Base-by-base conservation (phyloP, 1,284 basidiomycete genomes). In the Leucoagaricus sp. region DNA sequence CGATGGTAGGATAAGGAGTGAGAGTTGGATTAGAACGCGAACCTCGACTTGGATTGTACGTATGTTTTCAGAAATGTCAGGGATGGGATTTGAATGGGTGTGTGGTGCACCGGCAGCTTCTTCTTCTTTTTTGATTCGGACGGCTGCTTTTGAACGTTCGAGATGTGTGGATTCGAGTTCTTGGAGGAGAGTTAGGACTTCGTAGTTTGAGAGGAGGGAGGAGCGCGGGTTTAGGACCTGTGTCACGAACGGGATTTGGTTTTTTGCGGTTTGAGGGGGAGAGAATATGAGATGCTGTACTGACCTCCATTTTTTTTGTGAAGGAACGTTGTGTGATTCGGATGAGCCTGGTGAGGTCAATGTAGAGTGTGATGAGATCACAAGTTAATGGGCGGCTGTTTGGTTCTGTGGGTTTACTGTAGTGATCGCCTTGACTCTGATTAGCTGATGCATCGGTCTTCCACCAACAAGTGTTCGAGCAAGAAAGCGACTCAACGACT, bases 41-140 rank as follows among this genome's bases (percentile, higher is more conserved):
- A 93, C 93, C 82, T 97, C 91, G 60, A 95, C 87, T 67, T 95
- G 91, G 40, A 96, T 80, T 12, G 94, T 96, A 53, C 94, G 80
- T 57, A 97, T 67, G 67, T 97, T 96, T 67, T 94, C 86, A 60
- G 82, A 81, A 33, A 88, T 77, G 57, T 86, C 83, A 40, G 75
- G 67, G 62, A 76, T 68, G 53, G 73, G 59, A 55, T 69, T 45
- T 3, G 55, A 70, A 61, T 67, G 64, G 68, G 60, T 53, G 70
- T 17, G 29, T 21, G 46, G 61, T 64, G 61, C 61, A 65, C 44
- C 88, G 10, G 96, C 80, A 55, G 54, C 54, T 58, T 86, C 85
- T 57, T 89, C 85, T 63, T 90, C 87, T 59, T 89, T 89, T 69
- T 91, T 89, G 49, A 89, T 78, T 48, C 85, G 80, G 4, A 86